These are phyloP conservation scores for Rhodotorula sp. DNA, from an alignment of 1,284 basidiomycete genomes.

Conservation along the genomic window DNA sequence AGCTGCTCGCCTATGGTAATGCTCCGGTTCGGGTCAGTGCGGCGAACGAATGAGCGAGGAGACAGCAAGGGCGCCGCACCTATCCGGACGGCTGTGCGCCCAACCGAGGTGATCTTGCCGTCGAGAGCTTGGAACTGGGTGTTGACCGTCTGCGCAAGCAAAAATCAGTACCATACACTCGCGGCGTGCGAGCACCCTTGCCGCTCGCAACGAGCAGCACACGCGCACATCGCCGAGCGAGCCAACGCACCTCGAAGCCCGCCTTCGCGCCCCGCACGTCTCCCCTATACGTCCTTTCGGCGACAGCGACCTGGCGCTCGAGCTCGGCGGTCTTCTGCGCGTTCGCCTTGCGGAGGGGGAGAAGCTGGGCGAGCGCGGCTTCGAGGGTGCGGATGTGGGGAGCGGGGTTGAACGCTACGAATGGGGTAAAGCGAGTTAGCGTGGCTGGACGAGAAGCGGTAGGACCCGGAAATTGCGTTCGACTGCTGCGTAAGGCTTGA, in stretches of 20 bases:
- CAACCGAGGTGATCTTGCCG: slow-evolving; percentile 90
- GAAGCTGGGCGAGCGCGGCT: slow-evolving; percentile 80
- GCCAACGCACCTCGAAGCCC: slow-evolving; percentile 75
- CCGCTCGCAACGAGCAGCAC: not conserved
- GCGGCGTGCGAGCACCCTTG: fast-evolving
- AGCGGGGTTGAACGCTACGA: slow-evolving; percentile 85
- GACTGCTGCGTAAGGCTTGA: too few relatives aligned
- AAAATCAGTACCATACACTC: not conserved
- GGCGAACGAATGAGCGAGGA: too few relatives aligned
- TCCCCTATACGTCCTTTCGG: slow-evolving; percentile 91
- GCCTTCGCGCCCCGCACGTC: slow-evolving; percentile 88
- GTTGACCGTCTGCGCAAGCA: slow-evolving; percentile 29
- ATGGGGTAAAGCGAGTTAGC: not conserved
- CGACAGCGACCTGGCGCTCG: slow-evolving; percentile 84
- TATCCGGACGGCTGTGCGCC: slow-evolving; percentile 89
- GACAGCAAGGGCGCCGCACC: slow-evolving; percentile 56
- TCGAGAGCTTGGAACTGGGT: slow-evolving; percentile 53
- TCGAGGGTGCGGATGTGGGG: slow-evolving; percentile 93
- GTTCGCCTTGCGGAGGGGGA: slow-evolving; percentile 81
- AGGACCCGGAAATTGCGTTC: too few relatives aligned
- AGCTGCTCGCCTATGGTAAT: slow-evolving; percentile 78
- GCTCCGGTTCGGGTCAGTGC: not conserved
- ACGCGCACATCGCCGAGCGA: too few relatives aligned
- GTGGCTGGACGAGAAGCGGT: not conserved
- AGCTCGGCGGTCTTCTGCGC: slow-evolving; percentile 84